Evolutionary conservation across 768 basidiomycete species (phyloP), one percentile per base, ranked within the genome.

Genomic region (Tephrocybe sp.): DNA sequence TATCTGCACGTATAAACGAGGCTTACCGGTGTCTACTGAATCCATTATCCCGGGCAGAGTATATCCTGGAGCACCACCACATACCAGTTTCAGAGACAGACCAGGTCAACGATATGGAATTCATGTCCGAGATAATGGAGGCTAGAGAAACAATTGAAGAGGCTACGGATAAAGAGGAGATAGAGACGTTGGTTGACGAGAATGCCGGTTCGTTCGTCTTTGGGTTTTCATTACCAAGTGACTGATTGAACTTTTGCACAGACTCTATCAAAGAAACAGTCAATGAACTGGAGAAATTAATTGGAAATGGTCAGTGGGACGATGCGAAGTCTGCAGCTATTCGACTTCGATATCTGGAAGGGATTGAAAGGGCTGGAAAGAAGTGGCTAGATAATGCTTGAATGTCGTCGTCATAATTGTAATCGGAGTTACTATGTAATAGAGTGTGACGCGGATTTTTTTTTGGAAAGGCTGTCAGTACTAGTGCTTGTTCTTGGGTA

Each of bases 91-190:
- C 73, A 1, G 94, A 95, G 68, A 72, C 70, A 19, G 93, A 96
- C 54, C 80, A 83, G 46, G 65, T 87, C 19, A 80, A 86, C 10
- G 89, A 95, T 59, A 68, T 80, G 39, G 78, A 69, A 39, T 79
- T 96, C 51, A 78, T 98, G 56, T 73, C 75, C 57, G 81, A 89
- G 56, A 79, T 96, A 35, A 84, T 97, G 80, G 84, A 91, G 56
- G 77, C 75, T 7, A 70, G 92, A 42, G 92, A 95, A 65, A 77
- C 75, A 30, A 76, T 97, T 33, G 90, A 94, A 51, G 79, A 78
- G 4, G 81, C 85, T 1, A 68, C 69, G 2, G 74, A 76, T 17
- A 58, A 62, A 36, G 71, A 72, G 2, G 74, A 77, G 11, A 76
- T 92, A 2, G 70, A 74, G n/a, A 48, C 53, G 6, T 65, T 95